Evolutionary conservation across 139 green algal species (phyloP), one percentile per base, ranked within the genome.

Genomic region (Coelastrella sp.): DNA sequence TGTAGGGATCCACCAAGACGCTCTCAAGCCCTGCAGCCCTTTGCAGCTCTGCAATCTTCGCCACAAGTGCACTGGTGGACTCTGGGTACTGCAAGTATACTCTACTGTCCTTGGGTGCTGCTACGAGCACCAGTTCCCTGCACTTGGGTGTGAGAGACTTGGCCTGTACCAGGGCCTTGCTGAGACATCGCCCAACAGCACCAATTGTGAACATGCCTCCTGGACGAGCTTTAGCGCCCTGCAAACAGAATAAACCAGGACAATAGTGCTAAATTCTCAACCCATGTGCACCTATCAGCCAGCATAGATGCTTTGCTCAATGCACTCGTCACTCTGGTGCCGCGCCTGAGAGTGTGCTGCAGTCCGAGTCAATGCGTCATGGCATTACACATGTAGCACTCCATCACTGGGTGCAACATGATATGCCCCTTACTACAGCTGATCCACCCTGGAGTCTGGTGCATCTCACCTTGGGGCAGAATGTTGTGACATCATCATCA

Each of bases 181-280:
- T 93, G 8, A 99, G 94, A 93, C 97, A 99, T 56, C 94, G 93
- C 25, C 96, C 96, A 7, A 97, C 96, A 17, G 91, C 91, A 12
- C 96, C 97, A 65, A 96, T 95, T 7, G 90, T 95, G 93, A 95
- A 96, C 60, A 94, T 87, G 59, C 93, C 93, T 19, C 93, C 91
- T 10, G 93, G 91, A 24, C 84, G 84, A 74, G 79, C 84, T 57
- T 91, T 83, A 7, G 90, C 57, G 11, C 89, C 87, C 89, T 94
- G 91, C 82, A 86, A 74, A 11, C 5, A 59, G 14, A 70, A 15
- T 56, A 20, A 56, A 66, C 7, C 0, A 66, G 14, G 11, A 66
- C 61, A 20, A 12, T 15, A 70, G 61, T 49, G 35, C 35, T 49
- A 3, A 49, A 49, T 49, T 15, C 3, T 70, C 14, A 15, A 70